phyloP scores from a whole-genome alignment of 371 early-diverging fungal genomes.

The Phascolomyces articulosus region DNA sequence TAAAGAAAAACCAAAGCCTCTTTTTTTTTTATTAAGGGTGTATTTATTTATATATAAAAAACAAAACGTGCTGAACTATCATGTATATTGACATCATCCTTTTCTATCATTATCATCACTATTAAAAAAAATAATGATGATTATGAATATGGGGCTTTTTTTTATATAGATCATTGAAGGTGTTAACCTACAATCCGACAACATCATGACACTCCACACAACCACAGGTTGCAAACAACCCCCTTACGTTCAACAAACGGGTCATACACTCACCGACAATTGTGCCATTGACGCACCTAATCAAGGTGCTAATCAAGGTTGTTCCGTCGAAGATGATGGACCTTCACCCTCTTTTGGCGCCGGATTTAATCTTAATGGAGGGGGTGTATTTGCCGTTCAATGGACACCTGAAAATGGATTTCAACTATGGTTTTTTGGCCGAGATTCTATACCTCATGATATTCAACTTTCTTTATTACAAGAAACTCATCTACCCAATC shows the following conservation, averaged over 20 bases:
- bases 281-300: slow-evolving; percentile 13
- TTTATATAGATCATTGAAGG: slow-evolving; percentile 33
- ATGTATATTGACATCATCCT: background rate
- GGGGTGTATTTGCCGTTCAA: slow-evolving; percentile 40
- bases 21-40: too few species aligned
- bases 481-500: slow-evolving; percentile 18
- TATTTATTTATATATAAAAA: too few species aligned
- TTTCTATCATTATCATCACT: background rate
- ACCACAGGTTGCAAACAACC: slow-evolving; percentile 12
- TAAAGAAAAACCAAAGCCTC: too few species aligned
- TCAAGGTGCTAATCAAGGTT: slow-evolving; percentile 15
- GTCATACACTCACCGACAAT: background rate
- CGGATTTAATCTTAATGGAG: slow-evolving; percentile 30
- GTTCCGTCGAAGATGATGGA: slow-evolving; percentile 24
- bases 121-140: too few species aligned
- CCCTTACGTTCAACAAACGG: background rate
- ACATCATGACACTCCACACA: slow-evolving; percentile 30
- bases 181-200: slow-evolving; percentile 26
- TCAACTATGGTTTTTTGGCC: slow-evolving; percentile 40
- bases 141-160: too few species aligned
- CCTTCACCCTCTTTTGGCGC: slow-evolving; percentile 32
- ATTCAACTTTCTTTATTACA: slow-evolving; percentile 12
- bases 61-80: too few species aligned
- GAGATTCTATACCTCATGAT: slow-evolving; percentile 33
- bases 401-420: slow-evolving; percentile 29